Conservation (phyloP, 2,329 filamentous ascomycete genomes). For the Xylariaceae sp. region DNA sequence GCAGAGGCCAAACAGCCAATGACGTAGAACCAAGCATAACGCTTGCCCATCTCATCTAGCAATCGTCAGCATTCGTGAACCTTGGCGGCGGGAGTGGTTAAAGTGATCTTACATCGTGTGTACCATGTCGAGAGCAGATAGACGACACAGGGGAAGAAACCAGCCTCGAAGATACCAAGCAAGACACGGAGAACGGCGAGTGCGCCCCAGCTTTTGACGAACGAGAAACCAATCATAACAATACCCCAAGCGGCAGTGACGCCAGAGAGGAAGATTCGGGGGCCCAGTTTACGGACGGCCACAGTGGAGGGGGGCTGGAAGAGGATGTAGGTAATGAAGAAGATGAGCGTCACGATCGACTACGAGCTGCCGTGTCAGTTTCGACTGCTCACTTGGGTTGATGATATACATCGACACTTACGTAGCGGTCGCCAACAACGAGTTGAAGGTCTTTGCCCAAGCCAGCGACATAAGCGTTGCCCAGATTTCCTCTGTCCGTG, state of each 20-base stretch:
- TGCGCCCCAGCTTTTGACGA: slow-evolving; percentile 48
- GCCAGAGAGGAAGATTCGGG: slow-evolving; percentile 50
- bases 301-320: slow-evolving; percentile 71
- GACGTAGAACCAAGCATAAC: slow-evolving; percentile 67
- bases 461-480: slow-evolving; percentile 66
- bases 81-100: no score
- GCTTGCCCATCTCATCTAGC: slow-evolving; percentile 57
- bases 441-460: slow-evolving; percentile 47
- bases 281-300: slow-evolving; percentile 62
- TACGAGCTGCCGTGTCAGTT: slow-evolving; percentile 12
- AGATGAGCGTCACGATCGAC: slow-evolving; percentile 64
- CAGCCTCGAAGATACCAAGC: slow-evolving; percentile 62
- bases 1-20: slow-evolving; percentile 63
- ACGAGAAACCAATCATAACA: slow-evolving; percentile 63
- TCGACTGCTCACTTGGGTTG: not conserved
- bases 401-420: slow-evolving; percentile 8
- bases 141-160: slow-evolving; percentile 67
- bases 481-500: slow-evolving; percentile 76
- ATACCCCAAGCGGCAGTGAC: slow-evolving; percentile 59
- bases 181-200: slow-evolving; percentile 55
- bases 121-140: slow-evolving; percentile 71
- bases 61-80: no score
- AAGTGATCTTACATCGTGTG: slow-evolving; percentile 44
- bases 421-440: slow-evolving; percentile 36
- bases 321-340: slow-evolving; percentile 70